Base-by-base conservation (phyloP, 331 rosid species). In the Acacia concinna region DNA sequence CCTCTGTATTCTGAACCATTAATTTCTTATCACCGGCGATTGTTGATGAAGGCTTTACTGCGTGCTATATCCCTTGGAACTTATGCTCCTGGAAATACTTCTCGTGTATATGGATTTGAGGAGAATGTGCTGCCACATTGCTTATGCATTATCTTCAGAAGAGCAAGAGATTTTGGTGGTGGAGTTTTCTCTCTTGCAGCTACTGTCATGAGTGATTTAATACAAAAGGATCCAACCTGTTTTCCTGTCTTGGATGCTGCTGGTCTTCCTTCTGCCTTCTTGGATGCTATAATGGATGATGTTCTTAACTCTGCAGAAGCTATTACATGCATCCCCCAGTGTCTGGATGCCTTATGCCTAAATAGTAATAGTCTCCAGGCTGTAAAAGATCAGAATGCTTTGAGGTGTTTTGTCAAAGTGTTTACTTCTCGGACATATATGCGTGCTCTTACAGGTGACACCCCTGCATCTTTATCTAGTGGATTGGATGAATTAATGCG, bases 401-500 rank as follows among this genome's bases (percentile, higher is more conserved):
- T 96, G 86, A 87, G 89, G 88, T 96, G 98, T 87, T 93, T 93
- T 89, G 97, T 96, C 79, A 91, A 89, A 80, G 91, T 96, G 78
- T 96, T 93, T 76, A 96, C 99, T 79, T 93, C 97, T 40, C 92
- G 86, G 86, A 81, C 89, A 11, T 96, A 91, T 85, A 57, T 91
- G 85, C 93, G 92, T 27, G 91, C 97, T 56, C 97, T 93, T 69
- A 78, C 94, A 30, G 94, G 91, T 70, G 98, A 96, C 81, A 87
- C 95, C 71, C 91, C 93, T 12, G 92, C 91, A 28, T 89, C 97
- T 70, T 87, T 96, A 84, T 93, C 99, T 73, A 88, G 93, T 83
- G 98, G 98, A 28, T 78, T 96, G 78, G 99, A 96, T 88, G 99
- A 96, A 83, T 81, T 96, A 65, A 90, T 96, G 99, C 98, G 99